These are phyloP conservation scores for Gracilaria domingensis DNA, from an alignment of 23 red algal species.

Conservation along the genomic window DNA sequence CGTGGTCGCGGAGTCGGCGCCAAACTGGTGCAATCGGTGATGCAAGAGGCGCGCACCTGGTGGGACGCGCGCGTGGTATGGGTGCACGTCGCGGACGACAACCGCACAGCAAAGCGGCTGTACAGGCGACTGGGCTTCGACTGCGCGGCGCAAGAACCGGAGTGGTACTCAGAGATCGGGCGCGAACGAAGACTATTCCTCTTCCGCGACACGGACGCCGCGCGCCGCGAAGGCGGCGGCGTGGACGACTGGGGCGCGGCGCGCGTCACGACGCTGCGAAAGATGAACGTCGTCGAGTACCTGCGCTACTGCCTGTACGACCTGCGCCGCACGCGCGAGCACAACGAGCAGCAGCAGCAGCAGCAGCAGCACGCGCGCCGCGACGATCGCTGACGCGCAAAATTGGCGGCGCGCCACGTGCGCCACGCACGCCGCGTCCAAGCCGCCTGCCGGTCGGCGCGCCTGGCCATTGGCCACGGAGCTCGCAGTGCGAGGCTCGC, in stretches of 20 bases:
- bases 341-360: not conserved
- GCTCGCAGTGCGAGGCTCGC: no score
- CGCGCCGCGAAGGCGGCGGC: not conserved
- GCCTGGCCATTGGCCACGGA: not conserved
- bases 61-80: constrained; percentile 55
- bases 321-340: constrained; percentile 20
- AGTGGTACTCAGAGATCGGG: constrained; percentile 48
- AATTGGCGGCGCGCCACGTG: not conserved
- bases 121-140: constrained; percentile 51
- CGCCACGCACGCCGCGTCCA: not conserved
- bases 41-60: constrained; percentile 3
- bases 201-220: not conserved
- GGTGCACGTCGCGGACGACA: constrained; percentile 61
- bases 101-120: constrained; percentile 15
- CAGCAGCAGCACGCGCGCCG: not conserved
- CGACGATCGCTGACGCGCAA: not conserved
- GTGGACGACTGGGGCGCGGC: constrained; percentile 32
- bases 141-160: constrained; percentile 61
- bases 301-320: constrained; percentile 66
- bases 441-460: not conserved
- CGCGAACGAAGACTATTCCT: constrained; percentile 52
- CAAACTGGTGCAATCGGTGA: constrained; percentile 29
- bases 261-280: not conserved
- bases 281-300: constrained; percentile 50
- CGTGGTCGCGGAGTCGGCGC: constrained; percentile 45